phyloP scores from a whole-genome alignment of 176 grass and related monocot genomes.

The Chloris gayana region DNA sequence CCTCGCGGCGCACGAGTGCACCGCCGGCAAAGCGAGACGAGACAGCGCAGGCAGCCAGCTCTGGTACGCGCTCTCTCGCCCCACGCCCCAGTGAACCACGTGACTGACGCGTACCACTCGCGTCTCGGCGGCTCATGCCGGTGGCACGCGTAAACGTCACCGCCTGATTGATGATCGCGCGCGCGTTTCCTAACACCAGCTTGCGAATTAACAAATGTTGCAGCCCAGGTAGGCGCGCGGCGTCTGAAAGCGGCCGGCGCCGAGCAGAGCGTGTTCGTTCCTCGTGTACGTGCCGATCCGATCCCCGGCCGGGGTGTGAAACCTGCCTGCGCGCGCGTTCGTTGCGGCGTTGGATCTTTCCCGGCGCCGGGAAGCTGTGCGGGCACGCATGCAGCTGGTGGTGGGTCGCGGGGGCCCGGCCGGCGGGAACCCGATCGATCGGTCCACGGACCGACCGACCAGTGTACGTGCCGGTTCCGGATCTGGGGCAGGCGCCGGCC shows the following conservation, averaged over 20 bases:
- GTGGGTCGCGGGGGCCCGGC: too few species aligned
- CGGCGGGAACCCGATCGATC: neutral
- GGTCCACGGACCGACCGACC: neutral
- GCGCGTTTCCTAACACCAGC: neutral
- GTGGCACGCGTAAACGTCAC: neutral
- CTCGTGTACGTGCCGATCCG: too few species aligned
- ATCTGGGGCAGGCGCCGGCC: constrained; percentile 15
- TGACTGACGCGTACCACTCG: too few species aligned
- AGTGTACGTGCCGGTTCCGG: constrained; percentile 31
- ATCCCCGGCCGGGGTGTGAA: neutral
- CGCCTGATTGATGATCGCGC: neutral
- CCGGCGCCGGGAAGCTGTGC: too few species aligned
- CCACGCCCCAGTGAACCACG: neutral
- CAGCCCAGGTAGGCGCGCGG: neutral
- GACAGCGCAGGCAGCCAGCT: neutral
- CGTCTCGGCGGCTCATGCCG: neutral
- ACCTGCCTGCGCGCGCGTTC: neutral
- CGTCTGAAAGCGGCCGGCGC: constrained; percentile 28
- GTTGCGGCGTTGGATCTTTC: neutral
- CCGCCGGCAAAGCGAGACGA: neutral
- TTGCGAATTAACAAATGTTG: neutral
- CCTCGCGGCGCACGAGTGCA: constrained; percentile 2
- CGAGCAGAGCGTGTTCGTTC: neutral
- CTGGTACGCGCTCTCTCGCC: neutral
- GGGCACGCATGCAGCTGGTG: neutral